Evolutionary conservation across 805 yeast species (phyloP), one percentile per base, ranked within the genome.

Genomic region (Pichia exigua): DNA sequence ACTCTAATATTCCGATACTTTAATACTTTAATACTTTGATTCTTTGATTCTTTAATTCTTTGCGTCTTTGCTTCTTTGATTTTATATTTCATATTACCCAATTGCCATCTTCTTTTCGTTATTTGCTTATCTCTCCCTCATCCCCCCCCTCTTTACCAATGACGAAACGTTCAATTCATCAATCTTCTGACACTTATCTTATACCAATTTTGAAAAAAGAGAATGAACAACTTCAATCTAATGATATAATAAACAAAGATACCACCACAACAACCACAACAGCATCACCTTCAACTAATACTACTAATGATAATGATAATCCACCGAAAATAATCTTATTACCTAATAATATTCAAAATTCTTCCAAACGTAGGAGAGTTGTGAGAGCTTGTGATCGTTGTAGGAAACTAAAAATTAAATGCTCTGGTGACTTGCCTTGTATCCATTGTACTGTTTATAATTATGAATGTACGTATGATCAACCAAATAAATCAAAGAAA

Each of bases 401-500:
- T 56, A 65, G 82, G 38, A 70, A 68, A 59, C 64, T 77, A 47
- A 78, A 78, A 60, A 73, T 76, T 54, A 77, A 75, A 57, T 78
- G 83, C 58, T 76, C 79, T 47, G 79, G 81, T 10, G 68, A 66
- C 18, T 59, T 64, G 41, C 81, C 82, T 3, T 78, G 83, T 55
- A 65, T 71, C 10, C 73, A 72, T 47, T 89, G 96, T 64, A 85
- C 96, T 1, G 96, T 88, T 1, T 90, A 88, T 68, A 81, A 87
- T 21, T 87, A 85, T 65, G 85, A 80, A 52, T 89, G 97, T 67
- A 81, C 95, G 0, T 89, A 89, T 64, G 87, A 85, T 61, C 88
- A 87, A 61, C 92, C 95, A 11, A 60, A 58, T 44, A 47, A 63
- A 20, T 46, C 63, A 3, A 63, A 65, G 46, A 79, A 78, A 61